These are phyloP conservation scores for Dimocarpus longan DNA, from an alignment of 345 rosid species.

Conservation along the genomic window DNA sequence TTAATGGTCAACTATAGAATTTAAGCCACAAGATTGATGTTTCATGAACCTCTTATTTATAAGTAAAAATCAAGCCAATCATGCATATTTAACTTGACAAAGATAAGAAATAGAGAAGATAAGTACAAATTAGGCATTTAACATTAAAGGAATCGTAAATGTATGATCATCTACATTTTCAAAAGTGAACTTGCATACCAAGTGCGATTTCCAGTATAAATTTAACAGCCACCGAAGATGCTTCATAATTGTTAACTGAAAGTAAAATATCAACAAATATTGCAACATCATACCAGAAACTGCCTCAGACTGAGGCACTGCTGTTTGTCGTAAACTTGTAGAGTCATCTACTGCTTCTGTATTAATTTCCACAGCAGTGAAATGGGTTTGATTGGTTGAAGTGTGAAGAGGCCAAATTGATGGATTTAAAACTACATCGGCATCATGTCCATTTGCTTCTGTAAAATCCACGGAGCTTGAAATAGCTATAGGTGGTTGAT, in stretches of 20 bases:
- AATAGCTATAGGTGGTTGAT: background rate
- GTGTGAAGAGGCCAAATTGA: slow-evolving; percentile 13
- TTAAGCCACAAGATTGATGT: too few species aligned
- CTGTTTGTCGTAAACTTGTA: background rate
- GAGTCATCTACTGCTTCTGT: background rate
- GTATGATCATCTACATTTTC: too few species aligned
- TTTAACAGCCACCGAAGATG: background rate
- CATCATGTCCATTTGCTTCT: background rate
- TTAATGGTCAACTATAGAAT: too few species aligned
- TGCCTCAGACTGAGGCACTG: background rate
- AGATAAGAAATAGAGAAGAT: too few species aligned
- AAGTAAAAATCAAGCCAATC: too few species aligned
- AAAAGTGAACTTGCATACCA: too few species aligned
- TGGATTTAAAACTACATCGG: background rate
- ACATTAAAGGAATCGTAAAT: too few species aligned
- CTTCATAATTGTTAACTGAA: background rate
- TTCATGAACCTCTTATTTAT: background rate
- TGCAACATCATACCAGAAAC: slow-evolving; percentile 5
- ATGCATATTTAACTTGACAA: too few species aligned
- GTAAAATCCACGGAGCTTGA: background rate
- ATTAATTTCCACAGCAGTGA: background rate
- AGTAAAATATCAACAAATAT: background rate
- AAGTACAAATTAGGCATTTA: too few species aligned
- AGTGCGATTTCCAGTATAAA: too few species aligned
- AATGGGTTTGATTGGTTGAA: background rate